Conservation (phyloP, 208 protist species). For the Trypanosoma scelopori region DNA sequence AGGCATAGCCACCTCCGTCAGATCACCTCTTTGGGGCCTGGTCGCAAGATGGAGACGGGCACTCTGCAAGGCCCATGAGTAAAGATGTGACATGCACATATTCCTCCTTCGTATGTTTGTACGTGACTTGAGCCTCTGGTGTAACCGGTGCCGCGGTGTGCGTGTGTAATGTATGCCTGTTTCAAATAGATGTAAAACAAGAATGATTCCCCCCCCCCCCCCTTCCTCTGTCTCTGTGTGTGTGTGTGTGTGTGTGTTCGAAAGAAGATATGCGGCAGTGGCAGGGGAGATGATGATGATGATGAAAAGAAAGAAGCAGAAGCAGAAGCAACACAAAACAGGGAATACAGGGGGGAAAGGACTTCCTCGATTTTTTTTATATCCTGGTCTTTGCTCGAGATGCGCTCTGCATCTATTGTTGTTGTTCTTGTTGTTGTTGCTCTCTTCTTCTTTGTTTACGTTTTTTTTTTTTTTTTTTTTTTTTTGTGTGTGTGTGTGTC, state of each 20-base stretch:
- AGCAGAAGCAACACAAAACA: not conserved
- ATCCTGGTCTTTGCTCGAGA: conserved; percentile 2
- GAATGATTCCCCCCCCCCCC: too few relatives aligned
- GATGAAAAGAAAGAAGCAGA: not conserved
- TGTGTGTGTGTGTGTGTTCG: too few relatives aligned
- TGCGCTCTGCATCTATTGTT: too few relatives aligned
- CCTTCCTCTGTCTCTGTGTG: too few relatives aligned
- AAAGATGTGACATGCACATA: too few relatives aligned
- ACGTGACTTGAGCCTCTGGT: too few relatives aligned
- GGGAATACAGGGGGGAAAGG: not conserved
- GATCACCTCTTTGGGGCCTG: not conserved
- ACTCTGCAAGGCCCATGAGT: not conserved
- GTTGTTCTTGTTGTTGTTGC: too few relatives aligned
- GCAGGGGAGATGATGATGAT: too few relatives aligned
- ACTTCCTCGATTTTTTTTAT: not conserved
- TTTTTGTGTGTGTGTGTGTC: not conserved
- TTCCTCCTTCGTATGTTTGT: too few relatives aligned
- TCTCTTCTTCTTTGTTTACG: not conserved
- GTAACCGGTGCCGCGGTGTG: too few relatives aligned
- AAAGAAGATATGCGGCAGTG: too few relatives aligned
- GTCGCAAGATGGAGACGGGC: not conserved
- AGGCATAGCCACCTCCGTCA: conserved; percentile 22
- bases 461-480: conserved; percentile 10
- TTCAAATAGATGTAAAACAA: conserved; percentile 5
- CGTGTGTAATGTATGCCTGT: not conserved